Conservation (phyloP, 345 rosid species). For the Alliaria petiolata region DNA sequence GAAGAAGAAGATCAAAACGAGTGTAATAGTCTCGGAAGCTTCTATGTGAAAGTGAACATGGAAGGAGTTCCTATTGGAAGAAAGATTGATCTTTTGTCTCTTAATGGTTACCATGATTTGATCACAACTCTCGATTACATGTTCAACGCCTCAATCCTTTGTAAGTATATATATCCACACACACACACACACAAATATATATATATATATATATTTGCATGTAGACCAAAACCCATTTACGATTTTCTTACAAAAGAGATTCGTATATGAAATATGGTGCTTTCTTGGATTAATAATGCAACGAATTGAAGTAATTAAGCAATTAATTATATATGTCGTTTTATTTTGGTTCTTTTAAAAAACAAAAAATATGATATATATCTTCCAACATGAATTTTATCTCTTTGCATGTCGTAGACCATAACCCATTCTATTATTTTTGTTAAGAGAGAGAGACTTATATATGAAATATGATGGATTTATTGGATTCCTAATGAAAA, state of each 20-base stretch:
- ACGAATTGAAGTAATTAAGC: neutral
- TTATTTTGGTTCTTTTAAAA: too few relatives aligned
- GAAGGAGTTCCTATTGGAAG: constrained; percentile 96
- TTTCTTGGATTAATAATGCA: neutral
- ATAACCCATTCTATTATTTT: too few relatives aligned
- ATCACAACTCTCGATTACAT: constrained; percentile 73
- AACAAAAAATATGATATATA: too few relatives aligned
- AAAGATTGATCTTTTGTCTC: constrained; percentile 72
- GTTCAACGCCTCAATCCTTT: constrained; percentile 85
- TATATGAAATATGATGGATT: neutral
- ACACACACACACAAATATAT: too few relatives aligned
- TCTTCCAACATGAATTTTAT: too few relatives aligned
- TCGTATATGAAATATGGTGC: neutral
- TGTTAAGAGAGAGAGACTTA: too few relatives aligned
- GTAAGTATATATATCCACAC: constrained; percentile 34
- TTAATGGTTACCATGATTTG: constrained; percentile 67
- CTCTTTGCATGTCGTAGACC: too few relatives aligned
- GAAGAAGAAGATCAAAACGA: constrained; percentile 52
- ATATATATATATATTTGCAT: too few relatives aligned
- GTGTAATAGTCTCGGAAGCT: constrained; percentile 65
- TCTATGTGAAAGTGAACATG: constrained; percentile 94
- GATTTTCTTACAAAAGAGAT: neutral
- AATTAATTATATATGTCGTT: too few relatives aligned
- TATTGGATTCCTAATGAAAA: neutral
- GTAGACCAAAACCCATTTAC: neutral